Evolutionary conservation across 139 green algal species (phyloP), one percentile per base, ranked within the genome.

Genomic region (Eudorina sp.): DNA sequence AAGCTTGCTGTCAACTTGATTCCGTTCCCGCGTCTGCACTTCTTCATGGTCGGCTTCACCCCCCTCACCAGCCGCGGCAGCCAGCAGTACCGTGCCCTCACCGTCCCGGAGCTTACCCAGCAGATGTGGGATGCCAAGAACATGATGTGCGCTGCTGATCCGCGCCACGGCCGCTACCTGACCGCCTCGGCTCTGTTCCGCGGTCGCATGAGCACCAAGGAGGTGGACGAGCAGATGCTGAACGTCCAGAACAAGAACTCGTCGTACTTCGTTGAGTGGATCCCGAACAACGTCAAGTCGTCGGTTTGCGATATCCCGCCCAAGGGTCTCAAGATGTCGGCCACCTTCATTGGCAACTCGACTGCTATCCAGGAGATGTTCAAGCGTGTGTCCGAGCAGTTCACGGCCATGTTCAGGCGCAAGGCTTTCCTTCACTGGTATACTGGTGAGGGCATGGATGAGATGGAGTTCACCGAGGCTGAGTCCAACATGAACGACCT

Each of bases 71-170:
- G 94, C 51, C 96, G 98, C 86, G 98, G 98, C 88, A 97, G 94
- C 83, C 97, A 99, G 96, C 97, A 99, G 92, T 99, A 99, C 92
- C 95, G 97, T 53, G 95, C 95, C 31, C 93, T 99, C 41, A 98
- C 97, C 11, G 97, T 99, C n/a, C 97, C 97, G n/a, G 97, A 99
- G 95, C 94, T 99, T 60, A 99, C 97, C 48, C 97, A 99, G 96
- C 97, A 99, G 95, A 99, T 99, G 98, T 99, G 97, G 97, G 98
- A 99, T 85, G 97, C 97, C 83, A 99, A 99, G 94, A 99, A 99
- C 96, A 99, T 99, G 97, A 99, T 99, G 98, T 99, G 98, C 92
- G 98, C 98, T 27, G 98, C 98, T 46, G 98, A 99, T 92, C 98
- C 98, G 23, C 95, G 98, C 83, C 98, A 99, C 89, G 98, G 98